Evolutionary conservation across 192 early-diverging fungal species (phyloP).

Genomic region (Backusella macrospora): DNA sequence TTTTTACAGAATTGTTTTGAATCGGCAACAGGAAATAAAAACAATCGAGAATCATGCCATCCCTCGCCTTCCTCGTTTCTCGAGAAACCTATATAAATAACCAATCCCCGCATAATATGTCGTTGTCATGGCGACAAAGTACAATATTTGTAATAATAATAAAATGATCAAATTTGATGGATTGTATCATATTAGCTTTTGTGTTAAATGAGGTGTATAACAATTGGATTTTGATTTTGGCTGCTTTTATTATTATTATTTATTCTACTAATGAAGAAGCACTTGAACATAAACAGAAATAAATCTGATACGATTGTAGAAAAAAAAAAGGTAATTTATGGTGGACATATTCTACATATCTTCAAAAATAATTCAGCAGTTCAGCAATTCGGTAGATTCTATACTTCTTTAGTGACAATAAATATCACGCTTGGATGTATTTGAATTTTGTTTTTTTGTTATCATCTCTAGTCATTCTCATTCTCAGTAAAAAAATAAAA

Average conservation of each 20-base stretch:
- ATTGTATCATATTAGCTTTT: background rate
- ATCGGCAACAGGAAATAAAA: background rate
- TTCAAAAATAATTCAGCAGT: background rate
- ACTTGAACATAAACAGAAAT: background rate
- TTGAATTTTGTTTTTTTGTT: background rate
- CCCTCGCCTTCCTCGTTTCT: background rate
- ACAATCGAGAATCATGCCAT: background rate
- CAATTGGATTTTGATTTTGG: background rate
- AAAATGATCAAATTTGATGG: background rate
- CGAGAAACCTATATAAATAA: background rate
- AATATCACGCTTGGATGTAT: background rate
- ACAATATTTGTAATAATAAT: no score
- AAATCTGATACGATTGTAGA: no score
- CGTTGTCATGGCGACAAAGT: background rate
- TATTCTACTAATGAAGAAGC: background rate
- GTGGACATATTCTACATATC: background rate
- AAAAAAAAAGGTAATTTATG: background rate
- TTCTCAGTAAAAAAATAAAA: no score
- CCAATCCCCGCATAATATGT: background rate
- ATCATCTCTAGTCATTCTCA: background rate
- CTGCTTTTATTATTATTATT: constrained; percentile 1
- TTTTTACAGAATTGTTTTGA: background rate
- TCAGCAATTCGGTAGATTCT: background rate
- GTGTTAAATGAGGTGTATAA: background rate
- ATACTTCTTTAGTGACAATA: background rate